phyloP scores from a whole-genome alignment of 192 early-diverging fungal species.

The Coemansia sp. region DNA sequence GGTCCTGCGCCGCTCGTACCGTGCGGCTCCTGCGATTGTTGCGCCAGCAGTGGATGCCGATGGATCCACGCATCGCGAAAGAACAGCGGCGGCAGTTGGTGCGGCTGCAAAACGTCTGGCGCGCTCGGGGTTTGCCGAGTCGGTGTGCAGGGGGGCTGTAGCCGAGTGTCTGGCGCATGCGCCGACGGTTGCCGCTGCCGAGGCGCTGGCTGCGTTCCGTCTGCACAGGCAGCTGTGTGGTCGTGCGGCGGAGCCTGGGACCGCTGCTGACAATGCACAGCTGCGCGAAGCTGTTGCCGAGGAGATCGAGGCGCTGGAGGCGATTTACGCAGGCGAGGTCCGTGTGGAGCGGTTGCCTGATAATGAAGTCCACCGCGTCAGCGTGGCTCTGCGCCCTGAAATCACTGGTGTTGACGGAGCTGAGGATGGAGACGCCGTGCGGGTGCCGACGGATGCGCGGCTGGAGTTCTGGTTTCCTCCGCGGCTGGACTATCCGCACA shows the following conservation, averaged over 20 bases:
- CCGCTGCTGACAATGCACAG: background rate
- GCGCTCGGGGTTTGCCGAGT: conserved; percentile 30
- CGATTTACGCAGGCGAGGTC: conserved; percentile 33
- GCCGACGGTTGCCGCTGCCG: background rate
- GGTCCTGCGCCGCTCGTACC: conserved; percentile 29
- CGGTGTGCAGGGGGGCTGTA: conserved; percentile 2
- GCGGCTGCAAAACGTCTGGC: conserved; percentile 26
- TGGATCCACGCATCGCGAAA: background rate
- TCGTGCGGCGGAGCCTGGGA: background rate
- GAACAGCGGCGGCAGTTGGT: background rate
- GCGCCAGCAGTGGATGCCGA: background rate
- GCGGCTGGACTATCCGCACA: conserved; percentile 64
- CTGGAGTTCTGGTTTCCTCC: conserved; percentile 68
- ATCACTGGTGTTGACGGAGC: background rate
- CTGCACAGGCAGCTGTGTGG: conserved; percentile 19
- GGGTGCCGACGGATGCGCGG: conserved; percentile 21
- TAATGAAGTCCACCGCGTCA: conserved; percentile 2
- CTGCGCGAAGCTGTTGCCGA: conserved; percentile 14
- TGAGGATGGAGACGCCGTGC: background rate
- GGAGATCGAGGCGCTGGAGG: conserved; percentile 27
- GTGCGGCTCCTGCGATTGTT: conserved; percentile 12
- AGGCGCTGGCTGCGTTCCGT: conserved; percentile 13
- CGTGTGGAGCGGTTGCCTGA: background rate
- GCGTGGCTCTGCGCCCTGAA: conserved; percentile 15
- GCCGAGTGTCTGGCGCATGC: background rate